phyloP scores from a whole-genome alignment of 73 alveolate genomes.

The Paraurostyla sp. region DNA sequence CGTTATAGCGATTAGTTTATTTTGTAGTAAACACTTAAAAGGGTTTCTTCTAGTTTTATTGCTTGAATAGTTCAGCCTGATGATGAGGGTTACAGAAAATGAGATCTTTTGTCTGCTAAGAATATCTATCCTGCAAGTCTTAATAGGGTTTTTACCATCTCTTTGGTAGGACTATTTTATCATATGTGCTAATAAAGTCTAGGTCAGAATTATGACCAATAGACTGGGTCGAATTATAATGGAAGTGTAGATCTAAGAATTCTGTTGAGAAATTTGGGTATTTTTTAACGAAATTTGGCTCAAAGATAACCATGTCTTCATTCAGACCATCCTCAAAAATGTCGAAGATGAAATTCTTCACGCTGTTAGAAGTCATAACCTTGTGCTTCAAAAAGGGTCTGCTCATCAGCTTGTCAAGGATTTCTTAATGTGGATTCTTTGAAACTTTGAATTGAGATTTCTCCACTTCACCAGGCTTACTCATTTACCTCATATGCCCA shows the following conservation, averaged over 20 bases:
- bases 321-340: slow-evolving; percentile 50
- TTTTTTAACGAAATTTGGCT: slow-evolving; percentile 45
- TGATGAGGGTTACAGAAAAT: neutral
- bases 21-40: too few species aligned
- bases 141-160: slow-evolving; percentile 31
- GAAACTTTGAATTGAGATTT: neutral
- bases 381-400: slow-evolving; percentile 48
- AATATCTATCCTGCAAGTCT: neutral
- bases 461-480: slow-evolving; percentile 2
- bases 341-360: slow-evolving; percentile 33
- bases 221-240: neutral
- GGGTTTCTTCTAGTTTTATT: neutral
- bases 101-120: neutral
- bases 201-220: neutral
- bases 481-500: neutral
- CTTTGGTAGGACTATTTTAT: slow-evolving; percentile 19
- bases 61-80: neutral
- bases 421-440: slow-evolving; percentile 36
- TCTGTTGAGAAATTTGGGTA: slow-evolving; percentile 34
- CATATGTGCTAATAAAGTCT: slow-evolving; percentile 11
- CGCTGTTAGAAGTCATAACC: slow-evolving; percentile 56
- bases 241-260: slow-evolving; percentile 18
- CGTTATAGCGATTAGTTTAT: too few species aligned
- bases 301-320: slow-evolving; percentile 56
- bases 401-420: slow-evolving; percentile 30